These are phyloP conservation scores for Phlyctochytrium bullatum DNA, from an alignment of 192 early-diverging fungal species.

Conservation along the genomic window DNA sequence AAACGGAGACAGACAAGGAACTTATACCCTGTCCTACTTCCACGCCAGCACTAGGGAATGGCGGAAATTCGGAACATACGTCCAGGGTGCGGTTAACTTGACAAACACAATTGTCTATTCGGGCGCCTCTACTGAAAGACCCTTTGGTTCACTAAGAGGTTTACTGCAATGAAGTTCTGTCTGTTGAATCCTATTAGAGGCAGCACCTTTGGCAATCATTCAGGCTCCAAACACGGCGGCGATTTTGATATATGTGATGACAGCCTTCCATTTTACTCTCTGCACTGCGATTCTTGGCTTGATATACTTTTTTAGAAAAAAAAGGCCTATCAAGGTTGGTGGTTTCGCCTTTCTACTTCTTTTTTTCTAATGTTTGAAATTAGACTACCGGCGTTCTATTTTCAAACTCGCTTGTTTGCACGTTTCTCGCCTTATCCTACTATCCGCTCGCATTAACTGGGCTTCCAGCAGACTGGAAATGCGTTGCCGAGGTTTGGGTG, in stretches of 20 bases:
- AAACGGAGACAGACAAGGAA: neutral
- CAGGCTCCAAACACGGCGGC: neutral
- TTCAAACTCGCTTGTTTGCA: neutral
- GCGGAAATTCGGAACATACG: neutral
- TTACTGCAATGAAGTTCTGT: too few species aligned
- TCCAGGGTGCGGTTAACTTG: neutral
- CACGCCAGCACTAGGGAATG: neutral
- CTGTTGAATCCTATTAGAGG: too few species aligned
- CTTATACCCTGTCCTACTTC: neutral
- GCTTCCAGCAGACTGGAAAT: neutral
- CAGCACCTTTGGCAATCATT: neutral
- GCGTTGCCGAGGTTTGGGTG: constrained; percentile 10
- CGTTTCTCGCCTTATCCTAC: neutral
- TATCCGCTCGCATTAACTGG: neutral
- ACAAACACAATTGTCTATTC: neutral
- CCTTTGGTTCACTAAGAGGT: neutral
- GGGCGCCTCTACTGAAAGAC: neutral
- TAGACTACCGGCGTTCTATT: neutral
- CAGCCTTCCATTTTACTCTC: too few species aligned
- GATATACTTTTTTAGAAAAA: too few species aligned
- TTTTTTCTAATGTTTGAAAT: too few species aligned
- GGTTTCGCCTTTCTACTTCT: too few species aligned
- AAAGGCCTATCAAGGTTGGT: too few species aligned
- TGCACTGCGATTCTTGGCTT: too few species aligned
- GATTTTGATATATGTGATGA: neutral